A percentile compares a stretch with the other conserved stretches of the same genome.
These are phyloP conservation scores for Quercus mongolica DNA, from an alignment of 306 rosid species.

Conservation along the genomic window DNA sequence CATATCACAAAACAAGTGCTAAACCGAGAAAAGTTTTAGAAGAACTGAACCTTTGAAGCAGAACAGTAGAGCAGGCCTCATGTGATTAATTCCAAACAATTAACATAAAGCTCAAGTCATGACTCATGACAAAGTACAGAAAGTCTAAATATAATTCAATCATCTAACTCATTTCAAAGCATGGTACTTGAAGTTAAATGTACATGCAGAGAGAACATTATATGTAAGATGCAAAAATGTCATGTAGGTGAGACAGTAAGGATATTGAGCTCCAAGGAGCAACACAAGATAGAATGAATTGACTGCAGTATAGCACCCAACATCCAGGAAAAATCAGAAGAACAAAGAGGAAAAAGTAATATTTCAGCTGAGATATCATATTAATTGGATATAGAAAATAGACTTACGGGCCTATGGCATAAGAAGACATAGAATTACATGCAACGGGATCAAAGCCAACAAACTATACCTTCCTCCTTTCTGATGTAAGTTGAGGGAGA, in stretches of 20 bases:
- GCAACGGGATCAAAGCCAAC: conserved; percentile 14
- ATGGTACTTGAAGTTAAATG: background rate
- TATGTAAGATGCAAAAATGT: background rate
- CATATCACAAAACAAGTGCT: background rate
- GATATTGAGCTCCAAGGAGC: background rate
- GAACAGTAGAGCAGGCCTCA: background rate
- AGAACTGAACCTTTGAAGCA: too few species aligned
- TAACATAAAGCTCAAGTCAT: background rate
- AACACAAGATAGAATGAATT: background rate
- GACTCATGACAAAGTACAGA: background rate
- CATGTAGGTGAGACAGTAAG: background rate
- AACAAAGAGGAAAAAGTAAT: background rate
- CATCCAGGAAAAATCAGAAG: background rate
- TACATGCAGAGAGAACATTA: background rate
- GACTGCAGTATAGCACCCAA: background rate
- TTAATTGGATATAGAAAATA: background rate
- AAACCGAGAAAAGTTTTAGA: too few species aligned
- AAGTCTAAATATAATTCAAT: background rate
- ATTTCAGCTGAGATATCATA: background rate
- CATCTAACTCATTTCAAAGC: background rate
- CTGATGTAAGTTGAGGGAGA: conserved; percentile 84
- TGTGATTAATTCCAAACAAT: background rate
- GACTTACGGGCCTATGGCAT: background rate
- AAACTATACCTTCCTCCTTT: conserved; percentile 81
- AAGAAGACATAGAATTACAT: background rate